These are phyloP conservation scores for Viola odorata DNA, from an alignment of 345 rosid species.

Conservation along the genomic window DNA sequence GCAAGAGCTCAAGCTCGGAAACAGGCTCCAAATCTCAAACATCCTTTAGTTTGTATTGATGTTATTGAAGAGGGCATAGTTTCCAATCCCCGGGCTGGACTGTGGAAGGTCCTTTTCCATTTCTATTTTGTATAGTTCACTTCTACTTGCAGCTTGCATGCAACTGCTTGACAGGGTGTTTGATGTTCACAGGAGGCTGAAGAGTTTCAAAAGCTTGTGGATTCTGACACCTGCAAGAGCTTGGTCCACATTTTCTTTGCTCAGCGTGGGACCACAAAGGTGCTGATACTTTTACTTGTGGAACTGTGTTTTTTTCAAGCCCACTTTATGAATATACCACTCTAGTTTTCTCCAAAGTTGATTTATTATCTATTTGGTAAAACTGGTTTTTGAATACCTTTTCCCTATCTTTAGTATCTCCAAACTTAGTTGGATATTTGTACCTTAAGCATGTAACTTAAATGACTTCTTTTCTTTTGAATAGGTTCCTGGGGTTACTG, in stretches of 20 bases:
- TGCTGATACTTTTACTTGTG: conserved; percentile 14
- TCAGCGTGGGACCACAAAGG: conserved; percentile 86
- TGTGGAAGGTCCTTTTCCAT: conserved; percentile 55
- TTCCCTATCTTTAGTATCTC: not conserved
- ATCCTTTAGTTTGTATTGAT: conserved; percentile 85
- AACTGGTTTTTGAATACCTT: not conserved
- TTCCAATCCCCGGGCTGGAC: conserved; percentile 73
- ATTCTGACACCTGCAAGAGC: conserved; percentile 69
- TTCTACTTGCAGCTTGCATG: conserved; percentile 4
- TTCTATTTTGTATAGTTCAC: conserved; percentile 10
- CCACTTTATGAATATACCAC: too few species aligned
- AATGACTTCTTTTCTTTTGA: not conserved
- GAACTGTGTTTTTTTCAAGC: not conserved
- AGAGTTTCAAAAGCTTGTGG: conserved; percentile 50
- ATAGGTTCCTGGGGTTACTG: conserved; percentile 89
- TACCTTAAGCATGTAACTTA: not conserved
- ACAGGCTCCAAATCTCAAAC: conserved; percentile 75
- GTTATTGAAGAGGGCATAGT: conserved; percentile 81
- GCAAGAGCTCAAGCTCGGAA: conserved; percentile 64
- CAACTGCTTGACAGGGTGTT: conserved; percentile 12
- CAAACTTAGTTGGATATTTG: too few species aligned
- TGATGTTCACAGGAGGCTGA: conserved; percentile 61
- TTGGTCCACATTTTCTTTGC: conserved; percentile 87
- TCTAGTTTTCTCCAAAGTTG: not conserved
- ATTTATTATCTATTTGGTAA: not conserved